Evolutionary conservation across 179 eudicot genomes (phyloP), one percentile per base, ranked within the genome.

Genomic region (Spergularia azorica): DNA sequence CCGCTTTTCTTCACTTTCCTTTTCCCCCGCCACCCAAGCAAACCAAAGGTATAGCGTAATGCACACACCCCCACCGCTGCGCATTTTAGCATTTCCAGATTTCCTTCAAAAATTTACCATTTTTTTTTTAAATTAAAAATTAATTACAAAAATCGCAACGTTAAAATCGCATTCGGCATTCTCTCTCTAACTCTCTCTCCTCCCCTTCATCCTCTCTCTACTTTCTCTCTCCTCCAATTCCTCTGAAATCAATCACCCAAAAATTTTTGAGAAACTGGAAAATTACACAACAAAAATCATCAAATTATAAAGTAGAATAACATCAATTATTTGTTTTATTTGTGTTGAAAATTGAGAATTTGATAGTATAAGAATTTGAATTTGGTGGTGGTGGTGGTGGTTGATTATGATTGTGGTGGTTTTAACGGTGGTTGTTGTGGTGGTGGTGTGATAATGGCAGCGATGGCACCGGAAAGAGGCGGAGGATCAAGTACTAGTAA

Each of bases 381-480:
- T 46, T 46, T 46, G 7, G 7, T 46, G 9, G 7, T 6, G 4
- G 4, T 6, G 10, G 7, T 46, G 7, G 9, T 46, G 50, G 3
- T 2, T 46, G 50, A 6, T 46, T 6, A 46, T 46, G 50, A 46
- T 46, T 6, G 50, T 6, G 50, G 50, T 46, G 50, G 50, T 46
- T 46, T 0, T 46, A 5, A 32, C 39, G 39, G 38, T 21, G 61
- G 7, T 68, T 20, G 26, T 52, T 7, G 9, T 36, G 12, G 50
- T 66, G 13, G 17, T 21, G 61, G 8, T 68, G 36, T 63, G 6
- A 60, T 5, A 51, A 86, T 80, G 88, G 84, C 83, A 63, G 76
- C 79, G 59, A 86, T 81, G 84, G 77, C 77, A 66, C 74, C 79
- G 48, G 86, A 80, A 66, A 26, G 57, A 68, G n/a, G 72, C 6